Base-by-base conservation (phyloP, 805 yeast genomes). In the Cyberlindnera petersonii region DNA sequence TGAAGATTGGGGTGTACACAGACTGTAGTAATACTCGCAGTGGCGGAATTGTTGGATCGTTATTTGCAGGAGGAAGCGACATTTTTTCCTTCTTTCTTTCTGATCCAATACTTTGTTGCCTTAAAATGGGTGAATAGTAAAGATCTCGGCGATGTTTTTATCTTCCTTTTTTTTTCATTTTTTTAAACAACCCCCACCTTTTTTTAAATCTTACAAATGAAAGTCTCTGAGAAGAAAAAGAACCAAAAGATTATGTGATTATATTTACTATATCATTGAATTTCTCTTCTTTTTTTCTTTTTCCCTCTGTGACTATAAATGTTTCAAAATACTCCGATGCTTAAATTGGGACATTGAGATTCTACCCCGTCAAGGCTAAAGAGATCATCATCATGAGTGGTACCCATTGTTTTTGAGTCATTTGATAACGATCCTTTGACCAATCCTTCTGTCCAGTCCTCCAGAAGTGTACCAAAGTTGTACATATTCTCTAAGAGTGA, bases 31-130 rank as follows among this genome's bases (percentile, higher is more conserved):
- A 37, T 4, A n/a, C n/a, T 11, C 46, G 24, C 1, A 49, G 34
- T 11, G 31, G 27, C 1, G 33, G 41, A 5, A 49, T 37, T 3
- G 37, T 35, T 3, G 48, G 42, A 24, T 47, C 51, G 1, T 29
- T 9, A 35, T 45, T 47, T 3, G 47, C 43, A 4, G 50, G 46
- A 9, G 47, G 48, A 6, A 43, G 38, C 4, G 49, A 40, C 53
- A 49, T 46, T 16, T 26, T 14, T 33, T 4, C 20, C 20, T 22
- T 14, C n/a, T 13, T 16, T 22, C 24, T 8, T 8, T 22, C 10
- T 22, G 24, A 22, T 22, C 10, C 8, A 9, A 11, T 22, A n/a
- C n/a, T n/a, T n/a, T n/a, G n/a, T n/a, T n/a, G n/a, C n/a, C n/a
- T n/a, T n/a, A n/a, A n/a, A n/a, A n/a, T n/a, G n/a, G n/a, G n/a